Conservation (phyloP, 768 basidiomycete genomes). For the Cubamyces lactineus region DNA sequence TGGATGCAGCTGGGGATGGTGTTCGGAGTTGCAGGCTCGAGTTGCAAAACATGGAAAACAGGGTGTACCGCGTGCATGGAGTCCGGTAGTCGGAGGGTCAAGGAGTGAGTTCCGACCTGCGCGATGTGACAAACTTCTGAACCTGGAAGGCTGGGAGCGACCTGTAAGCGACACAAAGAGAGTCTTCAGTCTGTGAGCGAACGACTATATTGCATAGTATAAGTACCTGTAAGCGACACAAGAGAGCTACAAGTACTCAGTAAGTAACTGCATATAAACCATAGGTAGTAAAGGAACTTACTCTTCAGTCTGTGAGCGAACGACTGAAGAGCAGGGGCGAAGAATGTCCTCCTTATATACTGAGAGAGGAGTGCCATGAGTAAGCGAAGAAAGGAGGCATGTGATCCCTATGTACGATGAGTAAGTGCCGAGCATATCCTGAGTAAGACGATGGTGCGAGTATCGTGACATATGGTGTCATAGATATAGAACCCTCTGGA, state of each 20-base stretch:
- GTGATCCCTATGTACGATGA: neutral
- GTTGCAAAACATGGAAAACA: no score
- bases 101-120: no score
- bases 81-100: no score
- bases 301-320: neutral
- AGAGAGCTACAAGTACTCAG: neutral
- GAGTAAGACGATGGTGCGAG: neutral
- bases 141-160: neutral
- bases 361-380: neutral
- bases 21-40: no score
- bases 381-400: conserved; percentile 4
- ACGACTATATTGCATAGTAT: neutral
- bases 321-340: neutral
- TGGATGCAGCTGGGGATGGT: no score
- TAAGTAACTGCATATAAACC: neutral
- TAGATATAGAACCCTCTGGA: neutral
- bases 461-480: neutral
- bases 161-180: neutral
- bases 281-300: neutral
- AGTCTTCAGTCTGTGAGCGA: neutral
- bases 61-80: no score
- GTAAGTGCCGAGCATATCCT: neutral
- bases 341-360: conserved; percentile 11
- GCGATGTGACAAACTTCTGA: conserved; percentile 10
- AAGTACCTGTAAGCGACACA: neutral